A percentile compares a stretch with the other conserved stretches of the same genome.
Conservation (phyloP, 2,329 filamentous ascomycete genomes). For the Rhynchosporium agropyri region DNA sequence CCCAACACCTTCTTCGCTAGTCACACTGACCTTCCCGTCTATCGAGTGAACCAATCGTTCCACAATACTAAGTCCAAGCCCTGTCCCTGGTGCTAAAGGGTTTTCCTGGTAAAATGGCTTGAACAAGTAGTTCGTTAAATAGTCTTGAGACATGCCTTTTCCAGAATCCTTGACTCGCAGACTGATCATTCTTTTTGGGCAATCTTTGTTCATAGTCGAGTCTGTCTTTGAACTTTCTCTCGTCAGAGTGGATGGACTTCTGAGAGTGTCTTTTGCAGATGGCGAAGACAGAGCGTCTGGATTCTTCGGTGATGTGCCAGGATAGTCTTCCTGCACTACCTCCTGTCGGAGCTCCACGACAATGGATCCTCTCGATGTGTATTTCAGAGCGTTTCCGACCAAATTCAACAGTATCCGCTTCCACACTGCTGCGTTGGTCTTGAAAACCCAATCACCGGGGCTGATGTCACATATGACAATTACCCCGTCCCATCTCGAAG, state of each 20-base stretch:
- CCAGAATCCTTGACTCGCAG: conserved; percentile 61
- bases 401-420: conserved; percentile 58
- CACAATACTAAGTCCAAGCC: conserved; percentile 62
- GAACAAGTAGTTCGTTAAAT: conserved; percentile 57
- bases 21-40: conserved; percentile 59
- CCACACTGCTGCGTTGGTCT: conserved; percentile 54
- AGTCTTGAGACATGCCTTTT: conserved; percentile 63
- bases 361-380: conserved; percentile 54
- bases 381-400: conserved; percentile 62
- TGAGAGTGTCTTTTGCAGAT: not conserved
- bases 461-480: conserved; percentile 20
- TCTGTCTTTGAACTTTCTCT: not conserved
- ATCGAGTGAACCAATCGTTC: conserved; percentile 61
- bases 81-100: conserved; percentile 42
- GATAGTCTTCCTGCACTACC: not conserved
- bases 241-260: not conserved
- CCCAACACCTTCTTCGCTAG: conserved; percentile 53
- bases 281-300: not conserved
- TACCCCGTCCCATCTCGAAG: not conserved
- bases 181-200: not conserved
- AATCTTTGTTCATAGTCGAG: not conserved
- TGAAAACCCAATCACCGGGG: conserved; percentile 37
- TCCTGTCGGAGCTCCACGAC: conserved; percentile 39
- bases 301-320: not conserved
- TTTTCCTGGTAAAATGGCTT: conserved; percentile 59